These are phyloP conservation scores for Aspergillus viridinutans DNA, from an alignment of 2,329 filamentous ascomycete species.

Conservation along the genomic window DNA sequence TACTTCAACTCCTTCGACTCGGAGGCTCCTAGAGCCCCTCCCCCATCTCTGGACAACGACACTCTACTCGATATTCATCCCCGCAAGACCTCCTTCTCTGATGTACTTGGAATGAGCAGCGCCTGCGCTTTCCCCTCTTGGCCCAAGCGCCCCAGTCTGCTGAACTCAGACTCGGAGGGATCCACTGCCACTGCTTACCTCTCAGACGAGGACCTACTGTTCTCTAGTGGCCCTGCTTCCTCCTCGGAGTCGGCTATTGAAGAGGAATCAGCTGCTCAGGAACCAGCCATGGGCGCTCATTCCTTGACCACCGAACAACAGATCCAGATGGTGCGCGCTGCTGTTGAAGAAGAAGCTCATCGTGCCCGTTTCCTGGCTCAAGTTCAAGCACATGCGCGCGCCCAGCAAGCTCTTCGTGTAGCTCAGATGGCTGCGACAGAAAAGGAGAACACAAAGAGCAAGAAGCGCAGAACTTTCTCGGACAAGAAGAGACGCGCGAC, in stretches of 20 bases:
- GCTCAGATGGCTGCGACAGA: slow-evolving; percentile 27
- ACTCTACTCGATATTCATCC: slow-evolving; percentile 38
- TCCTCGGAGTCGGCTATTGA: slow-evolving; percentile 22
- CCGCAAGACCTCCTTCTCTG: slow-evolving; percentile 41
- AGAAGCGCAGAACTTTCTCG: slow-evolving; percentile 26
- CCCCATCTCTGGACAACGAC: slow-evolving; percentile 37
- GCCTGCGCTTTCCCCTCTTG: slow-evolving; percentile 43
- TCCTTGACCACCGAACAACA: slow-evolving; percentile 39
- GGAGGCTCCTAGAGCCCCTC: slow-evolving; percentile 32
- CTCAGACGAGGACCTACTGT: slow-evolving; percentile 39
- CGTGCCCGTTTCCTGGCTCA: slow-evolving; percentile 38
- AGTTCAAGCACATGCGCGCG: slow-evolving; percentile 39
- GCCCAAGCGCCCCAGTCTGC: slow-evolving; percentile 40
- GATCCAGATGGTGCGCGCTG: slow-evolving; percentile 33
- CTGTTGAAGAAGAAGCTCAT: slow-evolving; percentile 33
- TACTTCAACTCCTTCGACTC: slow-evolving; percentile 25
- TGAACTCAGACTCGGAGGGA: slow-evolving; percentile 27
- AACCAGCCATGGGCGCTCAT: slow-evolving; percentile 18
- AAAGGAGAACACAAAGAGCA: slow-evolving; percentile 24
- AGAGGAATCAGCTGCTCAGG: slow-evolving; percentile 24
- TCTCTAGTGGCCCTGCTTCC: slow-evolving; percentile 29
- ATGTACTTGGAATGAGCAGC: slow-evolving; percentile 34
- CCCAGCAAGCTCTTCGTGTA: slow-evolving; percentile 36
- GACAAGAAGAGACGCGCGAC: slow-evolving; percentile 24
- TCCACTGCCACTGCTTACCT: slow-evolving; percentile 37